These are phyloP conservation scores for Ziziphus jujuba DNA, from an alignment of 306 rosid species.

Conservation along the genomic window DNA sequence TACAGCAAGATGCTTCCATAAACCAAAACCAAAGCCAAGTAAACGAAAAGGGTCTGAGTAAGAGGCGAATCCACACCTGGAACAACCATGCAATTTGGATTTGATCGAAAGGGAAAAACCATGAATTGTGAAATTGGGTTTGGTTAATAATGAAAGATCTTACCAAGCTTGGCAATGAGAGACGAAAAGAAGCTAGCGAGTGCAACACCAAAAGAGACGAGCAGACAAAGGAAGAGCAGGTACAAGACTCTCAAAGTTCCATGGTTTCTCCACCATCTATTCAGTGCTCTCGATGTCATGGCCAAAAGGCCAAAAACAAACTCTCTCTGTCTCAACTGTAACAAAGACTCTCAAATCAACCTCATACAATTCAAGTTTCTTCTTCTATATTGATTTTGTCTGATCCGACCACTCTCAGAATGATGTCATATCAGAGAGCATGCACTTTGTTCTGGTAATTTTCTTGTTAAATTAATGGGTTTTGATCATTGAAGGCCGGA, in stretches of 20 bases:
- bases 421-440: too few species aligned
- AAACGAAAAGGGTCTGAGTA: constrained; percentile 45
- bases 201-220: constrained; percentile 41
- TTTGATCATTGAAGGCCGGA: too few species aligned
- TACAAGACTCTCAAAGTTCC: constrained; percentile 24
- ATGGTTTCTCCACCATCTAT: constrained; percentile 27
- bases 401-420: too few species aligned
- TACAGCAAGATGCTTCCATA: constrained; percentile 57
- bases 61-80: constrained; percentile 63
- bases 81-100: background rate
- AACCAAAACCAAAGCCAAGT: constrained; percentile 48
- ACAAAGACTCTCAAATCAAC: too few species aligned
- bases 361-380: too few species aligned
- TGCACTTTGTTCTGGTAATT: too few species aligned
- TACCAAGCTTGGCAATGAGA: constrained; percentile 55
- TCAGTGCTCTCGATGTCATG: too few species aligned
- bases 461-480: too few species aligned
- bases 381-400: too few species aligned
- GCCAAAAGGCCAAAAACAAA: too few species aligned
- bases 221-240: constrained; percentile 47
- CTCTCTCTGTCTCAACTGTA: too few species aligned
- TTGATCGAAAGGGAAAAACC: background rate
- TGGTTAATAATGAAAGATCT: background rate
- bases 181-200: constrained; percentile 59
- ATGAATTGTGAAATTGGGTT: background rate